Evolutionary conservation across 306 rosid species (phyloP).

Genomic region (Dalbergia oliveri): DNA sequence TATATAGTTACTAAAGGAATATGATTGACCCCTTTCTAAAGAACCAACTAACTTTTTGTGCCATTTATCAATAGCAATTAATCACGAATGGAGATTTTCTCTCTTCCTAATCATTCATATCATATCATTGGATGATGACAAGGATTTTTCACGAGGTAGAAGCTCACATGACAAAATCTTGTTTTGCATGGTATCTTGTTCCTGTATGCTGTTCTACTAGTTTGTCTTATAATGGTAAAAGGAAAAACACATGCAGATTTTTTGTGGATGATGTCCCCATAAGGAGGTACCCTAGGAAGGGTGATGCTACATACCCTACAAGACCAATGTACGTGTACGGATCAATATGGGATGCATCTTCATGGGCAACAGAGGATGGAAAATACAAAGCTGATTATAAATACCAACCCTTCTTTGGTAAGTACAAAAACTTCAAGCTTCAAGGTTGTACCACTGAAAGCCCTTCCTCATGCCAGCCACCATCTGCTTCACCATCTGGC

Average conservation of each 20-base stretch:
- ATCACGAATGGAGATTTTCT: not conserved
- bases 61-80: not conserved
- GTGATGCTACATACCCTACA: slow-evolving; percentile 78
- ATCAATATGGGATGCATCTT: slow-evolving; percentile 97
- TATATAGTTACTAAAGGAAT: not conserved
- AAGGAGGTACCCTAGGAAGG: slow-evolving; percentile 74
- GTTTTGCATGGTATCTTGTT: slow-evolving; percentile 13
- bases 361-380: slow-evolving; percentile 97
- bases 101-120: not conserved
- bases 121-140: not conserved
- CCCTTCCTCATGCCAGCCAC: slow-evolving; percentile 61
- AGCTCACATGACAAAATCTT: slow-evolving; percentile 9
- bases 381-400: slow-evolving; percentile 87
- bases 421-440: slow-evolving; percentile 73
- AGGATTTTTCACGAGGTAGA: slow-evolving; percentile 4
- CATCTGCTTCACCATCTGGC: slow-evolving; percentile 59
- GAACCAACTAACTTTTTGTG: slow-evolving; percentile 1
- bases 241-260: slow-evolving; percentile 60
- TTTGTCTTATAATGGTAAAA: slow-evolving; percentile 42
- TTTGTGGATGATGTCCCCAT: slow-evolving; percentile 91
- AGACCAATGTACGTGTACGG: slow-evolving; percentile 91
- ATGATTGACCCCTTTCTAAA: slow-evolving; percentile 13
- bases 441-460: slow-evolving; percentile 56
- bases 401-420: slow-evolving; percentile 83
- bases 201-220: not conserved